Evolutionary conservation across 2,329 filamentous ascomycete genomes (phyloP), one percentile per base, ranked within the genome.

Genomic region (Diaporthe caulivora): DNA sequence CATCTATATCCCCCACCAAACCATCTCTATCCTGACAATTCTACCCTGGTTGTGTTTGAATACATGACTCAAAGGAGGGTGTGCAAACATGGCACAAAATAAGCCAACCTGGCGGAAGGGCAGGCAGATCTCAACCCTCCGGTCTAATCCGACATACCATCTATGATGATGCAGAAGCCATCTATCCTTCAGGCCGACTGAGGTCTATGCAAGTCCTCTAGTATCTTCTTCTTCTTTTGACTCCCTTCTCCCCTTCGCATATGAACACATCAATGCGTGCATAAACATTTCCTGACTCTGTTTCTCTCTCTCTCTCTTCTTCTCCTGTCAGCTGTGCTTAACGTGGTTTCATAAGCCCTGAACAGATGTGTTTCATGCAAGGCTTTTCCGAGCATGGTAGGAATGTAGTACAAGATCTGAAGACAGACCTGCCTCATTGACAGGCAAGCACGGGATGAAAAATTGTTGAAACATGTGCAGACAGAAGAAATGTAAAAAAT

Each of bases 111-210:
- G 0, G 10, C n/a, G 9, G 24, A n/a, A 9, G 10, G 0, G 15
- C 18, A 17, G 31, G 5, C 3, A 42, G 26, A 42, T 42, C 37
- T 68, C 60, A 58, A n/a, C n/a, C 57, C 40, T 44, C 67, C 37
- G 65, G 40, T 71, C 57, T 71, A 71, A 40, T 47, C 31, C 15
- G 44, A 64, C 49, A 57, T 37, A 42, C 72, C 55, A 24, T 73
- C 72, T 71, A 73, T 65, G 49, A 65, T 65, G 72, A 60, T 70
- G 47, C 37, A 62, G 24, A 58, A 44, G 29, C 44, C 57, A 73
- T 73, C 71, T 70, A 71, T 73, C 40, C 53, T 73, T 73, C 72
- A 51, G 67, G 72, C 57, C 40, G 40, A 34, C 53, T 44, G 72
- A 73, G 65, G 72, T 71, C 72, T 64, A 71, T 31, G 21, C 49